Evolutionary conservation across 2,329 filamentous ascomycete species (phyloP).

Genomic region (Torrubiellomyces zombiae): DNA sequence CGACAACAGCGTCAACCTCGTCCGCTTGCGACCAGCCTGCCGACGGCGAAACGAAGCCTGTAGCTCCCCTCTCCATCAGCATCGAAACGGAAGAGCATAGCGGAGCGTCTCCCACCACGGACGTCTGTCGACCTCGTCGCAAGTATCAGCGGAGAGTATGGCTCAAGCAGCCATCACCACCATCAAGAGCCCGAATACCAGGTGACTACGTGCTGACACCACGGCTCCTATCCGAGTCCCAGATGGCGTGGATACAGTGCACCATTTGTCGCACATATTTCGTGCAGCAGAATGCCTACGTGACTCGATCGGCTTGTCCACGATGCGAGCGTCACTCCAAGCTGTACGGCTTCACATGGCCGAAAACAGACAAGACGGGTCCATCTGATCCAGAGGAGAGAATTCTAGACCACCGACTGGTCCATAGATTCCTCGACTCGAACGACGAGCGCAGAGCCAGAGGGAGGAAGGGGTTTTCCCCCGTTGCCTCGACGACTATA

Average conservation of each 20-base stretch:
- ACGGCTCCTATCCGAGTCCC: slow-evolving; percentile 55
- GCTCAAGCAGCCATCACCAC: slow-evolving; percentile 17
- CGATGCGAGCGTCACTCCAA: slow-evolving; percentile 92
- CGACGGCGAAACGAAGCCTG: slow-evolving; percentile 5
- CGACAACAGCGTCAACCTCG: slow-evolving; percentile 15
- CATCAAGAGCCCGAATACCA: slow-evolving; percentile 32
- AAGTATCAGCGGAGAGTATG: slow-evolving; percentile 19
- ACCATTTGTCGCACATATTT: slow-evolving; percentile 69
- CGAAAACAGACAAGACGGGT: slow-evolving; percentile 75
- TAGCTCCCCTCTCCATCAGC: slow-evolving; percentile 9
- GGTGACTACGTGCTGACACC: slow-evolving; percentile 75
- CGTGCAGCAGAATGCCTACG: slow-evolving; percentile 77
- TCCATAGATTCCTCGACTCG: slow-evolving; percentile 67
- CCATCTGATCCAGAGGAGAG: slow-evolving; percentile 54
- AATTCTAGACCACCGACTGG: slow-evolving; percentile 67
- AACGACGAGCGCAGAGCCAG: slow-evolving; percentile 46
- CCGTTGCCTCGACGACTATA: too few species aligned
- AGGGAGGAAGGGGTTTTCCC: slow-evolving; percentile 22
- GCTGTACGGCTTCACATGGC: slow-evolving; percentile 89
- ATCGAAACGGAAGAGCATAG: slow-evolving; percentile 10
- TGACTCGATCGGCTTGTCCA: slow-evolving; percentile 70
- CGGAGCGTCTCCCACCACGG: slow-evolving; percentile 1
- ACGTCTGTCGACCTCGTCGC: slow-evolving; percentile 4
- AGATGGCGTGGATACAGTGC: slow-evolving; percentile 77
- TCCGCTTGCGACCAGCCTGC: slow-evolving; percentile 15